These are phyloP conservation scores for Colletotrichum nymphaeae DNA, from an alignment of 2,329 filamentous ascomycete species.

Conservation along the genomic window DNA sequence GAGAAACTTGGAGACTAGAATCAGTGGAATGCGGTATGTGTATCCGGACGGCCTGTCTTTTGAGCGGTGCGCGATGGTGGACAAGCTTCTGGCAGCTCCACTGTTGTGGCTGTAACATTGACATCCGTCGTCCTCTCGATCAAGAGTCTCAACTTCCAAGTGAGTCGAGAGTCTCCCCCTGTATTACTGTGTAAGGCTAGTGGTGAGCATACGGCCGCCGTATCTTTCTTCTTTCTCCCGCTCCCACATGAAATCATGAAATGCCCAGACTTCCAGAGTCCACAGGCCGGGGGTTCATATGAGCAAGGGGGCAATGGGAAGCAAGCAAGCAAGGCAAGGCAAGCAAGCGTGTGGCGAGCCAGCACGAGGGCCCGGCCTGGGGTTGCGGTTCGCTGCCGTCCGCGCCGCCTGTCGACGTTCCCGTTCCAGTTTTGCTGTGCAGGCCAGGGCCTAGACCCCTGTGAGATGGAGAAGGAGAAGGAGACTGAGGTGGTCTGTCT, in stretches of 20 bases:
- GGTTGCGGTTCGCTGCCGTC: not conserved
- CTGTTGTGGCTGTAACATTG: constrained; percentile 22
- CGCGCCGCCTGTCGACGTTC: not conserved
- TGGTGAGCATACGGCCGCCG: not conserved
- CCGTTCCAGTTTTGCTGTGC: not conserved
- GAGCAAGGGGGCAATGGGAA: not conserved
- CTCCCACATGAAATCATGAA: not conserved
- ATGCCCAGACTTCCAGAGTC: not conserved
- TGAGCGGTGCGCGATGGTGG: not conserved
- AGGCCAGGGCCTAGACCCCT: not conserved
- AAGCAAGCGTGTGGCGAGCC: not conserved
- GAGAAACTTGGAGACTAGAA: not conserved
- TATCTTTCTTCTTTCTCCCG: not conserved
- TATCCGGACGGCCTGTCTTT: not conserved
- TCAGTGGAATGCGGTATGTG: not conserved
- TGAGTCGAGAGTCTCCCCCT: not conserved
- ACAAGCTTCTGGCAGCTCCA: constrained; percentile 25
- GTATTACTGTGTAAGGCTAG: not conserved
- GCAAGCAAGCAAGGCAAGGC: not conserved
- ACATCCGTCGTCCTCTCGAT: not conserved
- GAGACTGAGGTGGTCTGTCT: not conserved
- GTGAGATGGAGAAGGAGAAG: not conserved
- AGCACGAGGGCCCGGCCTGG: not conserved
- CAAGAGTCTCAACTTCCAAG: no score
- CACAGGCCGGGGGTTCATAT: not conserved